Evolutionary conservation across 2,329 filamentous ascomycete species (phyloP).

Genomic region (Colletotrichum zoysiae): DNA sequence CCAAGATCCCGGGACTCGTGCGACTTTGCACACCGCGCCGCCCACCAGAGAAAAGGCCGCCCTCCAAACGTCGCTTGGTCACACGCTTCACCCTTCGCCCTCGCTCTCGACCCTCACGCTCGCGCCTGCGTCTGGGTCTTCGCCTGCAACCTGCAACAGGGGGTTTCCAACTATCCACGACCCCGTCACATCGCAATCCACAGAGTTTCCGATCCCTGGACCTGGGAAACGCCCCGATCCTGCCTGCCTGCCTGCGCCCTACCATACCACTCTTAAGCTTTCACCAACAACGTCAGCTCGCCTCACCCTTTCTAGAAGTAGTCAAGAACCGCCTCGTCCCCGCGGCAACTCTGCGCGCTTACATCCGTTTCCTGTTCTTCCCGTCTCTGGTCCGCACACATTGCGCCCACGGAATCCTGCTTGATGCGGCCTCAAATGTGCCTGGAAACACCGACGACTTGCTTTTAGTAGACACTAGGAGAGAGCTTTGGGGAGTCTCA

Average conservation of each 20-base stretch:
- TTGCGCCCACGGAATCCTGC: conserved; percentile 18
- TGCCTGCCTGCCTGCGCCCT: too few species aligned
- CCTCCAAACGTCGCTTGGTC: conserved; percentile 22
- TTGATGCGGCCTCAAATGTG: conserved; percentile 36
- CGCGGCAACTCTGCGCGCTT: conserved; percentile 5
- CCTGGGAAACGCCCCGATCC: conserved; percentile 37
- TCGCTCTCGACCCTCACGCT: too few species aligned
- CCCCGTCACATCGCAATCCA: conserved; percentile 28
- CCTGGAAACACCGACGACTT: conserved; percentile 20
- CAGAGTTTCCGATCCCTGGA: conserved; percentile 38
- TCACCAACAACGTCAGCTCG: conserved; percentile 33
- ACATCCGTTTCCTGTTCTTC: background rate
- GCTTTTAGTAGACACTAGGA: conserved; percentile 19
- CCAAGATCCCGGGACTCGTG: conserved; percentile 40
- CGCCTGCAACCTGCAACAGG: conserved; percentile 15
- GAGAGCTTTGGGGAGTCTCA: conserved; percentile 12
- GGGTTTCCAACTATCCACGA: conserved; percentile 20
- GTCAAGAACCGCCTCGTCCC: conserved; percentile 33
- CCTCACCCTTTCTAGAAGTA: conserved; percentile 39
- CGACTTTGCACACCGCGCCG: conserved; percentile 24
- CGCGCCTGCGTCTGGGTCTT: background rate
- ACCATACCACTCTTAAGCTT: conserved; percentile 7
- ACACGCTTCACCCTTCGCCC: conserved; percentile 15
- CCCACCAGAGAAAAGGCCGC: conserved; percentile 8
- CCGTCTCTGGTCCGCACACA: conserved; percentile 17